phyloP scores from a whole-genome alignment of 257 asterid species.

The Lycium ferocissimum region DNA sequence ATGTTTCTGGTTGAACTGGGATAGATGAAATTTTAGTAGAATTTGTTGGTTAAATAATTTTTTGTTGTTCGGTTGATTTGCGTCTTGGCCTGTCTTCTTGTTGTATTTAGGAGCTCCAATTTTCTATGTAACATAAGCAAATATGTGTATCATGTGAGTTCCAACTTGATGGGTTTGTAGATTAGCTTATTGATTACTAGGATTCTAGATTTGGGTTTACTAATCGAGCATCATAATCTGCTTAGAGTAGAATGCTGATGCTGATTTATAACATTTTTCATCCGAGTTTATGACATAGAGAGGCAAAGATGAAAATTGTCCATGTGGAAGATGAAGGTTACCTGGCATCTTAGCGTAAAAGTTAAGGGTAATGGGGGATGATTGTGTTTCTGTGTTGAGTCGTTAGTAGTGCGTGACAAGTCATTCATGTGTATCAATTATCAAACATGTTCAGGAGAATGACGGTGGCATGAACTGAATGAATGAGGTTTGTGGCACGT shows the following conservation, averaged over 20 bases:
- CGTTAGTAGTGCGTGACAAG: not conserved
- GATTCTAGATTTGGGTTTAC: not conserved
- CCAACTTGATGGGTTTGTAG: not conserved
- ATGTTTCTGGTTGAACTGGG: too few relatives aligned
- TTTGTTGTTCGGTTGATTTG: too few relatives aligned
- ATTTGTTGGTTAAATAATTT: too few relatives aligned
- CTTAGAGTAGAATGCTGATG: not conserved
- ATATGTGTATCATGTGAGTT: not conserved
- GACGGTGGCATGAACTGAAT: not conserved
- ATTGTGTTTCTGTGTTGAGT: constrained; percentile 15
- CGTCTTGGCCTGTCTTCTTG: not conserved
- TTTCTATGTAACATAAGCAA: not conserved
- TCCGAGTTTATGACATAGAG: not conserved
- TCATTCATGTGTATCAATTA: not conserved
- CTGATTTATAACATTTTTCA: not conserved
- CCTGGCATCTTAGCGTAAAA: not conserved
- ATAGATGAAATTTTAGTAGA: too few relatives aligned
- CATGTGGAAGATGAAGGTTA: not conserved
- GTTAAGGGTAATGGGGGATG: not conserved
- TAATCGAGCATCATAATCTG: not conserved
- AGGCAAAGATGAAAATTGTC: not conserved
- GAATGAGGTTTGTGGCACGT: too few relatives aligned
- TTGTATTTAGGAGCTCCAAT: not conserved
- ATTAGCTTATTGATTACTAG: not conserved
- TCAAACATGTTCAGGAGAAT: not conserved